Base-by-base conservation (phyloP, 805 yeast species). In the Geotrichum ghanense region DNA sequence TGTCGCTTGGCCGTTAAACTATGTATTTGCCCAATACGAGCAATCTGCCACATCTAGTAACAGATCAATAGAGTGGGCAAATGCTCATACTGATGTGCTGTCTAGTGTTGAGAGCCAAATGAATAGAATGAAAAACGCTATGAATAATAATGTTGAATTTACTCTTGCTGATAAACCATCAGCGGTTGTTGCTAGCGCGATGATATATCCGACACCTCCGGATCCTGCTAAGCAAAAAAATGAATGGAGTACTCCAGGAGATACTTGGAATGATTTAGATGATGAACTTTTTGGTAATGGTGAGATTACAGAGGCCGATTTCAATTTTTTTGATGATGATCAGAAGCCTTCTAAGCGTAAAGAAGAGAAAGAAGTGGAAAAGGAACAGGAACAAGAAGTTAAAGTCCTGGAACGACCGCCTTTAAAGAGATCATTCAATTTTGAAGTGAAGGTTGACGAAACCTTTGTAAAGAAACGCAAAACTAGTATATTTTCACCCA, bases 401-500 rank as follows among this genome's bases (percentile, higher is more conserved):
- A 43, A 16, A 21, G 7, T 17, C 31, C n/a, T n/a, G n/a, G n/a
- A n/a, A n/a, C n/a, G n/a, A n/a, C n/a, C n/a, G n/a, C n/a, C n/a
- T n/a, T n/a, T n/a, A n/a, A n/a, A 22, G 42, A 21, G 45, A 45
- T 37, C 44, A 31, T 43, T 24, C 46, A 48, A 14, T 47, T 44
- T 49, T 22, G 57, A 57, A 40, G 55, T 52, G 26, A 54, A 56
- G 6, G 34, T 45, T 2, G 39, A 37, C 14, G 39, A 39, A 42
- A 17, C 19, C 1, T 22, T 14, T 21, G 41, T 22, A 34, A 7
- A 31, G 45, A 43, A 43, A 44, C 63, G 61, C 44, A 66, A 61
- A 45, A 74, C 66, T 48, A 84, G 95, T 40, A 77, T 81, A 0
- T 89, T 87, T 63, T 84, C 95, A 0, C 95, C 95, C 0, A 68